Evolutionary conservation across 2,329 filamentous ascomycete genomes (phyloP).

Genomic region (Alternaria panax): DNA sequence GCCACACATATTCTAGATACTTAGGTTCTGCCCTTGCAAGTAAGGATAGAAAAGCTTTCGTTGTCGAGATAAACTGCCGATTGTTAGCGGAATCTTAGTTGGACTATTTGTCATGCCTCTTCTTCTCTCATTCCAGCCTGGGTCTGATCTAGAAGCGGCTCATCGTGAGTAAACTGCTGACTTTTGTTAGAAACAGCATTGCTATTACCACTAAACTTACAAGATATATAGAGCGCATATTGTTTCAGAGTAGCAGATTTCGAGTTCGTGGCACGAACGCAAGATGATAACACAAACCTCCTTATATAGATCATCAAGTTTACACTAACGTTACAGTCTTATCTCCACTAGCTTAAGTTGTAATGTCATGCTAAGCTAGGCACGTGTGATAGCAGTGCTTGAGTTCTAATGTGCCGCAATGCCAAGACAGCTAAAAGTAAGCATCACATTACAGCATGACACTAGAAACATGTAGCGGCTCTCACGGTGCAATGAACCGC

Average conservation of each 20-base stretch:
- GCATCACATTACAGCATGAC: conserved; percentile 4
- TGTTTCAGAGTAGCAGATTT: conserved; percentile 4
- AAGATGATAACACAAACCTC: background rate
- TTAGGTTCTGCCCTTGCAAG: conserved; percentile 12
- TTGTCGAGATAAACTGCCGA: conserved; percentile 12
- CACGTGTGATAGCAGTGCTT: background rate
- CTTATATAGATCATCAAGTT: conserved; percentile 10
- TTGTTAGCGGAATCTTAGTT: conserved; percentile 9
- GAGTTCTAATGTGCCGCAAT: conserved; percentile 1
- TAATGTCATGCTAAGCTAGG: conserved; percentile 3
- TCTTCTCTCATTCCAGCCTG: conserved; percentile 13
- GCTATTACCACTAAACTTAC: conserved; percentile 10
- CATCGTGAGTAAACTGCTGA: conserved; percentile 4
- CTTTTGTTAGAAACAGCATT: conserved; percentile 12
- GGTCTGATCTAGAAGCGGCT: conserved; percentile 13
- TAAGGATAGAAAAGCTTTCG: conserved; percentile 13
- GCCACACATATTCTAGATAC: conserved; percentile 11
- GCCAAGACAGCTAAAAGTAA: conserved; percentile 6
- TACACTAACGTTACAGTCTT: conserved; percentile 1
- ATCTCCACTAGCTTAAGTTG: conserved; percentile 1
- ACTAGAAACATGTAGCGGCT: conserved; percentile 2
- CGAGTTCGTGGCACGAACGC: background rate
- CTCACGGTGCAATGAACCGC: background rate
- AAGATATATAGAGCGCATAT: conserved; percentile 14
- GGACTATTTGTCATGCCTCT: conserved; percentile 11